Evolutionary conservation across 805 yeast species (phyloP).

Genomic region (Starmerella potacharoeniae): DNA sequence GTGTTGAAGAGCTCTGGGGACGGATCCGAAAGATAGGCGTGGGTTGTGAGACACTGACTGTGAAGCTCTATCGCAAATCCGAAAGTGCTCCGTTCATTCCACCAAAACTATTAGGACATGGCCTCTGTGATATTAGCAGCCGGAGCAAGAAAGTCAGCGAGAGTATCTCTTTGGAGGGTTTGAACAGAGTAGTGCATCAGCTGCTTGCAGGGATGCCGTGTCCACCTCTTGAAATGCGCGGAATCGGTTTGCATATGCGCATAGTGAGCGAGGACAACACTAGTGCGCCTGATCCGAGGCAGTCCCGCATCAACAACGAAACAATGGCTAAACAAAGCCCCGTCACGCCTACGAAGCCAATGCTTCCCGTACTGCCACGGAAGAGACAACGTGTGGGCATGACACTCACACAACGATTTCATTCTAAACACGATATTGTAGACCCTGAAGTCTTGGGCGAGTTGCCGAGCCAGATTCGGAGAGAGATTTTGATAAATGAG

Average conservation of each 20-base stretch:
- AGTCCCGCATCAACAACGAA: not conserved
- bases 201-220: conserved; percentile 46
- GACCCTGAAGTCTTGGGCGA: conserved; percentile 55
- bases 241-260: conserved; percentile 50
- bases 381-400: conserved; percentile 13
- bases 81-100: conserved; percentile 62
- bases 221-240: conserved; percentile 61
- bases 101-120: conserved; percentile 75
- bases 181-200: conserved; percentile 44
- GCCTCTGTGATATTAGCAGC: conserved; percentile 55
- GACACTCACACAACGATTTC: conserved; percentile 21
- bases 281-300: not conserved
- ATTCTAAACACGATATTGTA: conserved; percentile 26
- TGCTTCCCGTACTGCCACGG: conserved; percentile 14
- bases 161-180: conserved; percentile 44
- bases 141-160: conserved; percentile 48
- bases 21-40: conserved; percentile 41
- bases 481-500: conserved; percentile 37
- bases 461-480: conserved; percentile 54
- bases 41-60: conserved; percentile 28
- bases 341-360: not conserved
- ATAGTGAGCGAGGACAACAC: not conserved
- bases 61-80: conserved; percentile 56
- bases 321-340: not conserved
- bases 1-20: conserved; percentile 47